These are phyloP conservation scores for Cicer arietinum DNA, from an alignment of 306 rosid species.

Conservation along the genomic window DNA sequence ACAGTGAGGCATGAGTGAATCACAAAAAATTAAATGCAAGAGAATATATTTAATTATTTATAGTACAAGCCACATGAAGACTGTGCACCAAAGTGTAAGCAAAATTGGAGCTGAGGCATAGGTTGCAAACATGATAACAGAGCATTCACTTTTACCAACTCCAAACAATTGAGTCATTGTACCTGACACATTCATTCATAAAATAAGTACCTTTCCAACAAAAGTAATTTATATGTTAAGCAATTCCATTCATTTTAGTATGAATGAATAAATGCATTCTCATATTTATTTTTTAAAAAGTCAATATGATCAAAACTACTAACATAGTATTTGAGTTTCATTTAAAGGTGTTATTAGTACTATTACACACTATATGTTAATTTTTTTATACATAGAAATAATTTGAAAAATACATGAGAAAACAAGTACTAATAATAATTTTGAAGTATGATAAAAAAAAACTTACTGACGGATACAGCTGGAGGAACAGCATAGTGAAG, in stretches of 20 bases:
- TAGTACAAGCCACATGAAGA: conserved; percentile 49
- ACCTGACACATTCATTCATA: conserved; percentile 27
- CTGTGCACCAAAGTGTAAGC: conserved; percentile 47
- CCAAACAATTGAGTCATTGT: conserved; percentile 51
- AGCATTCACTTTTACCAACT: conserved; percentile 50
- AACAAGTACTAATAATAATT: not conserved
- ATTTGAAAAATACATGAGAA: not conserved
- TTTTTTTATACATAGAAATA: not conserved
- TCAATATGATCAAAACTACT: too few species aligned
- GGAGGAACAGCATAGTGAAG: conserved; percentile 53
- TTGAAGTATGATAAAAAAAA: not conserved
- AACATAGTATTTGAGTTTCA: not conserved
- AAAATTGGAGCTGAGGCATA: conserved; percentile 42
- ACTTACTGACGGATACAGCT: conserved; percentile 47
- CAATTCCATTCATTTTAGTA: too few species aligned
- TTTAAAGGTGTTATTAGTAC: not conserved
- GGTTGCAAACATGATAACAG: conserved; percentile 52
- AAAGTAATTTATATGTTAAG: too few species aligned
- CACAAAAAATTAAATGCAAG: too few species aligned
- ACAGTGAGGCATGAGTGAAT: too few species aligned
- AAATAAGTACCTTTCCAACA: not conserved
- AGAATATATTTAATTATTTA: not conserved
- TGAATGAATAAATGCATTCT: too few species aligned
- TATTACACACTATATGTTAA: not conserved
- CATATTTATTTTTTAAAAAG: too few species aligned